These are phyloP conservation scores for Pyrus hybrid DNA, from an alignment of 331 rosid genomes.

Conservation along the genomic window DNA sequence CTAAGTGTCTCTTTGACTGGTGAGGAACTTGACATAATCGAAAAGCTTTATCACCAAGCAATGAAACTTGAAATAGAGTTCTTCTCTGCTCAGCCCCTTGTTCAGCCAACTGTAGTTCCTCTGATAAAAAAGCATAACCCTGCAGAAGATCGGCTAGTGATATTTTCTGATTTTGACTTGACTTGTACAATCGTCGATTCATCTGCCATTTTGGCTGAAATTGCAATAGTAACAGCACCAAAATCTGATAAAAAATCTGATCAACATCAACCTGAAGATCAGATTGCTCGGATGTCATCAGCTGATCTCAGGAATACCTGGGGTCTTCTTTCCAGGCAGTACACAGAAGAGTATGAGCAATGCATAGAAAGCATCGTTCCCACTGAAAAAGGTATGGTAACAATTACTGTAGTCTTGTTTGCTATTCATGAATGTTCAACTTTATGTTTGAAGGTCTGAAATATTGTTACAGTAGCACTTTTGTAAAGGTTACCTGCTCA, in stretches of 20 bases:
- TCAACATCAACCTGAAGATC: conserved; percentile 59
- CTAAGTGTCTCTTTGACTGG: conserved; percentile 91
- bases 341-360: conserved; percentile 87
- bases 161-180: conserved; percentile 95
- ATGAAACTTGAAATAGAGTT: conserved; percentile 89
- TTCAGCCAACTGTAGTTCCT: conserved; percentile 81
- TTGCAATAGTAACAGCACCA: conserved; percentile 82
- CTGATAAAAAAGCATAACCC: conserved; percentile 62
- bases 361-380: conserved; percentile 79
- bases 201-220: conserved; percentile 96
- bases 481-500: neutral
- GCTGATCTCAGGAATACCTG: conserved; percentile 75
- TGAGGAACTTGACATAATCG: conserved; percentile 91
- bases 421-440: neutral
- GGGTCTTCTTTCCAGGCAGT: conserved; percentile 67
- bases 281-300: conserved; percentile 62
- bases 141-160: conserved; percentile 47
- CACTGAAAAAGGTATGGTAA: conserved; percentile 38
- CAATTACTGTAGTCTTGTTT: neutral
- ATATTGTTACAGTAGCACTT: conserved; percentile 7
- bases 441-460: neutral
- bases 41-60: conserved; percentile 92
- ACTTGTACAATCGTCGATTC: conserved; percentile 93
- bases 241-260: conserved; percentile 36
- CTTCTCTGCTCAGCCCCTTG: conserved; percentile 72